Evolutionary conservation across 768 basidiomycete genomes (phyloP), one percentile per base, ranked within the genome.

Genomic region (Mycena pura): DNA sequence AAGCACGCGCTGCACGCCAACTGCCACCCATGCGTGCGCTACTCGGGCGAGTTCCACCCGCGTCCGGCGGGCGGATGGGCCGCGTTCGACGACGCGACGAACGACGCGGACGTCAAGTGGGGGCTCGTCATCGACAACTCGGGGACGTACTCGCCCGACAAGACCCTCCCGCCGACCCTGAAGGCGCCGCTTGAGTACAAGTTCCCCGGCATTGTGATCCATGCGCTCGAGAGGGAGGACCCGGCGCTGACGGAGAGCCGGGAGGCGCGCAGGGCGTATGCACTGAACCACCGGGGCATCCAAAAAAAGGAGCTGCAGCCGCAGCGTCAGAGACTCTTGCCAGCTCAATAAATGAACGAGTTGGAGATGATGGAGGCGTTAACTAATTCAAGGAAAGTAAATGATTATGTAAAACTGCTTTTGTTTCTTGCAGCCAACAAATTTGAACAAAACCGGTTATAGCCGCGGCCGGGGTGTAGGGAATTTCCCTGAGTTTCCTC

Each of bases 1-100:
- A 95, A 95, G 74, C 93, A 95, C 69, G 93, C 91, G 5, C 80
- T 95, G 70, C 92, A 94, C 75, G 80, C 87, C 39, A 90, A 92
- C 70, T 91, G 91, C 70, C 80, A 81, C 15, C 78, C 82, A 60
- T 72, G 76, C 15, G 91, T 93, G 60, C 79, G 89, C 47, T 93
- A 92, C 69, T 82, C 83, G 45, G 91, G 91, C 22, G 91, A 93
- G 75, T 93, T 93, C 70, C 91, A 93, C 71, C 87, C 86, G 17
- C 81, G 91, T 21, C 89, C 87, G 21, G 80, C 72, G 53, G 89
- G 85, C 49, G 92, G 87, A 3, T 94, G 86, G 89, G 80, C 74
- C 45, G 77, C 70, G 60, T 90, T 92, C 76, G 76, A 72, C 41
- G 89, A 91, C 64, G 73, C 71, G 31, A 80, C 70, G 1, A 69